Evolutionary conservation across 2,329 filamentous ascomycete genomes (phyloP), one percentile per base, ranked within the genome.

Genomic region (Pseudogymnoascus sp.): DNA sequence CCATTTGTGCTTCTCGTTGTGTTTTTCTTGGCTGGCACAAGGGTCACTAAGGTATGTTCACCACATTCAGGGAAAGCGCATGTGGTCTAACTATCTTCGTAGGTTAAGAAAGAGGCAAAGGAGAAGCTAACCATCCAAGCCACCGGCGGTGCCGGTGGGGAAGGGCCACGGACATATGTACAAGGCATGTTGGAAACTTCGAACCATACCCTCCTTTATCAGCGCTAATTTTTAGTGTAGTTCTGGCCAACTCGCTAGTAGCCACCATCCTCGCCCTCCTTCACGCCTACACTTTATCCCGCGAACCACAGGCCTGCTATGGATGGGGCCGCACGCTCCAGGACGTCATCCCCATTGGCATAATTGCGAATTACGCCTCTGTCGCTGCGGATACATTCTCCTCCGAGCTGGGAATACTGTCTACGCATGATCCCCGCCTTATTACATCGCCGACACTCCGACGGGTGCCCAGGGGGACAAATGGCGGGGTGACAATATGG

Each of bases 331-430:
- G 86, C 37, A 86, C 88, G 70, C 73, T 88, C 4, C 77, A 88
- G 3, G 77, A 87, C 10, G 72, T 88, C 19, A 13, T 61, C 14
- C 59, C 59, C 33, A 61, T 61, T 38, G 86, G 86, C 11, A 86
- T 89, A 68, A 83, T 89, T 68, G 85, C 86, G 44, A 93, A 96
- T 77, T 99, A 99, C 72, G 93, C 92, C 26, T 90, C 91, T 59
- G 92, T 96, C 8, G 86, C 91, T 19, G 91, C 93, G 60, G 95
- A 99, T 74, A 99, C 95, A 0, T 95, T 97, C 74, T 93, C 90
- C 64, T 96, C 92, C 10, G 95, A 99, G 78, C 86, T 99, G 19
- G 95, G 95, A 13, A 99, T 99, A 63, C 81, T 99, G 11, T 89
- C 93, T 6, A 84, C 81, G 64, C 82, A 82, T 24, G 79, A 84